Evolutionary conservation across 2,329 filamentous ascomycete species (phyloP), one percentile per base, ranked within the genome.

Genomic region (Ceratocystis harringtonii): DNA sequence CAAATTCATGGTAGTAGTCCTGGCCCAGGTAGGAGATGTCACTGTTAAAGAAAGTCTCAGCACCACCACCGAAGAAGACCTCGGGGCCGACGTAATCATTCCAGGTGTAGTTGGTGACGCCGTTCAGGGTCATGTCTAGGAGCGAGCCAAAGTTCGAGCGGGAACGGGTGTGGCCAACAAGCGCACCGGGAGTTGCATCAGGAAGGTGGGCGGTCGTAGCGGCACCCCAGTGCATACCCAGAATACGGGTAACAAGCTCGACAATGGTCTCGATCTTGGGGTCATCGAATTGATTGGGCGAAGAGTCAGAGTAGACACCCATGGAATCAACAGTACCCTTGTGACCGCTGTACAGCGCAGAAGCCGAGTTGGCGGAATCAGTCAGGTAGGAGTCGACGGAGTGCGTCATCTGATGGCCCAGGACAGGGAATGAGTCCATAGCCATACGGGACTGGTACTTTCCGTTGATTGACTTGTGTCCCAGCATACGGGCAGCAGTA

Each of bases 391-490:
- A 85, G 76, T 92, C 89, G 72, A 94, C 84, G 1, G 88, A 92
- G 75, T 92, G 89, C 10, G 89, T 92, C 86, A 94, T 92, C 76
- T 92, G 89, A 74, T 95, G 90, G 22, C 90, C 90, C 10, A 92
- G 73, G n/a, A 92, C 82, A 2, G 90, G 89, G 76, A 94, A 94
- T 72, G 90, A 81, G 77, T 95, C 90, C 78, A 95, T 79, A 72
- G 84, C 80, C 80, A 95, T 81, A 66, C 79, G 81, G 66, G 81
- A 84, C 78, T 90, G 85, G 74, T 92, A 95, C 74, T 88, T 89
- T 70, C 90, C 90, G 72, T 95, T 94, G 79, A 92, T 81, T 70
- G 81, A 86, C 78, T 90, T 87, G 79, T 95, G 90, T 19, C 81
- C 89, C 65, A 95, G 84, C 65, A 94, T 79, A 69, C 90, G 87